Evolutionary conservation across 2,329 filamentous ascomycete genomes (phyloP).

Genomic region (Colletotrichum musae): DNA sequence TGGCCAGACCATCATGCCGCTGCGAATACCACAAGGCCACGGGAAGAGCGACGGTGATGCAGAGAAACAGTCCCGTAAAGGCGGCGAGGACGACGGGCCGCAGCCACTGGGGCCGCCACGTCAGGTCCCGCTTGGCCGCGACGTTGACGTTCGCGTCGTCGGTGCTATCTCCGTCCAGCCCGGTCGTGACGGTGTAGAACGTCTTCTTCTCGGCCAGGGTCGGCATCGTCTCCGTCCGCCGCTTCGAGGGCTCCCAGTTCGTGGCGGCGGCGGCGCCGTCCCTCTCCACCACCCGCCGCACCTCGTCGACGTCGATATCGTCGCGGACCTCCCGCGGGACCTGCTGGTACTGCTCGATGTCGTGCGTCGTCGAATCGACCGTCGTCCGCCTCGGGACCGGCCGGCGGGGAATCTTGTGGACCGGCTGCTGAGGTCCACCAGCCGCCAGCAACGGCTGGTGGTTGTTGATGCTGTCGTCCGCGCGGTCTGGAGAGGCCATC

Average conservation of each 20-base stretch:
- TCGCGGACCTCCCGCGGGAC: background rate
- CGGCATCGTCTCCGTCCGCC: background rate
- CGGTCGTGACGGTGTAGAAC: background rate
- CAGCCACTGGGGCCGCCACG: slow-evolving; percentile 19
- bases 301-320: background rate
- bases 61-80: background rate
- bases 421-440: background rate
- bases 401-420: background rate
- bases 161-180: background rate
- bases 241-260: background rate
- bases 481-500: background rate
- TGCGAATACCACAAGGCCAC: slow-evolving; percentile 11
- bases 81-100: background rate
- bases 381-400: background rate
- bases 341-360: background rate
- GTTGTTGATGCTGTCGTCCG: background rate
- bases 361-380: background rate
- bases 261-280: background rate
- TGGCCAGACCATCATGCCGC: background rate
- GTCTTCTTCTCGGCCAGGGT: background rate
- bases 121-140: background rate
- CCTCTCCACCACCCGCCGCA: background rate
- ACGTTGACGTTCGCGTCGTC: background rate
- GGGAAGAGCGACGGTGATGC: background rate
- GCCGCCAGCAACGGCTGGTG: background rate